Percentiles rank a stretch among this genome's conserved stretches.
phyloP scores from a whole-genome alignment of 805 yeast species.

The Teunomyces cretensis region DNA sequence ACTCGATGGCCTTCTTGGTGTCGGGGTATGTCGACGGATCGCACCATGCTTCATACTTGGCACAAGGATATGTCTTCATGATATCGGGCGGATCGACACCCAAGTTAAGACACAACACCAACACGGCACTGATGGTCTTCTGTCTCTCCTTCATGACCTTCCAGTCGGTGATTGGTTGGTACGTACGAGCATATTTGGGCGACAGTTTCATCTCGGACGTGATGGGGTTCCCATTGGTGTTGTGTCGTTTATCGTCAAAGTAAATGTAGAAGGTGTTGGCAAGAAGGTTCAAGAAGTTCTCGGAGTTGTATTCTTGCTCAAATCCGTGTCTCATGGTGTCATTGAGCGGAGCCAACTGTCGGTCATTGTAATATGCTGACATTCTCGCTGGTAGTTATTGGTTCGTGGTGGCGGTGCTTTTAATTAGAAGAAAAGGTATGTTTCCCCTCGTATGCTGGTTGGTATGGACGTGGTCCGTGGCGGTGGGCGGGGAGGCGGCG shows the following conservation, averaged over 20 bases:
- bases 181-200: conserved; percentile 45
- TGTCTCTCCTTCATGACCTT: conserved; percentile 85
- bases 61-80: conserved; percentile 89
- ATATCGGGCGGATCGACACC: conserved; percentile 99
- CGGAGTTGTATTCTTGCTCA: conserved; percentile 59
- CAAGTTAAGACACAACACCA: conserved; percentile 83
- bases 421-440: not conserved
- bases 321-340: conserved; percentile 64
- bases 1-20: conserved; percentile 86
- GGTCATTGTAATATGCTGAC: conserved; percentile 21
- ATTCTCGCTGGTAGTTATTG: not conserved
- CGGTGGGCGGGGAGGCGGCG: too few relatives aligned
- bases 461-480: too few relatives aligned
- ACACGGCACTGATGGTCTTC: conserved; percentile 89
- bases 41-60: conserved; percentile 88
- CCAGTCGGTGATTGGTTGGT: conserved; percentile 85
- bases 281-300: conserved; percentile 52
- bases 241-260: conserved; percentile 89
- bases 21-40: conserved; percentile 83
- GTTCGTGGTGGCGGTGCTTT: too few relatives aligned
- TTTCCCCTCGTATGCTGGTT: not conserved
- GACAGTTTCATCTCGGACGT: conserved; percentile 50
- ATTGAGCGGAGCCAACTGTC: conserved; percentile 49
- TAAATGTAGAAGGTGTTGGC: conserved; percentile 77
- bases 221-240: conserved; percentile 81